Base-by-base conservation (phyloP, 371 early-diverging fungal species). In the Mucor saturninus region DNA sequence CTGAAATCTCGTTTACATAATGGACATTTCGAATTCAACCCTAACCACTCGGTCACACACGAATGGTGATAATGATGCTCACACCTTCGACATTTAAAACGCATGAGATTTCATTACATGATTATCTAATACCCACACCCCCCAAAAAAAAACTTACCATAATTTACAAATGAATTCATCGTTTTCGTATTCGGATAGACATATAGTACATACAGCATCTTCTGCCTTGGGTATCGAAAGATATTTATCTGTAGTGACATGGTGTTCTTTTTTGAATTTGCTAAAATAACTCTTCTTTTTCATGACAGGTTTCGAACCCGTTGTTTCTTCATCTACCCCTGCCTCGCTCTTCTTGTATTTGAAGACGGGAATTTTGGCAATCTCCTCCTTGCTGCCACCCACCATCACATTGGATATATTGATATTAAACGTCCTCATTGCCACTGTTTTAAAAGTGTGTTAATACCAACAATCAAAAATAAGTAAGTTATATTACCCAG, bases 171-270 rank as follows among this genome's bases (percentile, higher is more conserved):
- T 49, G 5, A 80, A 74, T 7, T 87, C 88, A 48, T 74, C 67
- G 31, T 83, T 71, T 67, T 87, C 89, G 60, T 87, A 89, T 15
- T 86, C 82, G 54, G 79, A 74, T 49, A 89, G 63, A 63, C 89
- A 89, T 32, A 89, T 87, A 4, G 86, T 73, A 58, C 89, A 89
- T 1, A 79, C 68, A 6, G 84, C 83, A 56, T 85, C 86, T 55
- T 75, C 83, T 14, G 60, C 35, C 39, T 43, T 64, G 28, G 69
- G 54, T 38, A 76, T 63, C 2, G 71, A 72, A 5, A 75, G 30
- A 5, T 29, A 14, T 9, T 66, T 63, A 43, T 65, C 67, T 3
- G 46, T 46, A 10, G 46, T 61, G 1, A 50, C 35, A 13, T 31
- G n/a, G 30, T 37, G 43, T 14, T 45, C 11, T 2, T 7, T 42